Evolutionary conservation across 176 grass and related monocot genomes (phyloP), one percentile per base, ranked within the genome.

Genomic region (Microstegium vimineum): DNA sequence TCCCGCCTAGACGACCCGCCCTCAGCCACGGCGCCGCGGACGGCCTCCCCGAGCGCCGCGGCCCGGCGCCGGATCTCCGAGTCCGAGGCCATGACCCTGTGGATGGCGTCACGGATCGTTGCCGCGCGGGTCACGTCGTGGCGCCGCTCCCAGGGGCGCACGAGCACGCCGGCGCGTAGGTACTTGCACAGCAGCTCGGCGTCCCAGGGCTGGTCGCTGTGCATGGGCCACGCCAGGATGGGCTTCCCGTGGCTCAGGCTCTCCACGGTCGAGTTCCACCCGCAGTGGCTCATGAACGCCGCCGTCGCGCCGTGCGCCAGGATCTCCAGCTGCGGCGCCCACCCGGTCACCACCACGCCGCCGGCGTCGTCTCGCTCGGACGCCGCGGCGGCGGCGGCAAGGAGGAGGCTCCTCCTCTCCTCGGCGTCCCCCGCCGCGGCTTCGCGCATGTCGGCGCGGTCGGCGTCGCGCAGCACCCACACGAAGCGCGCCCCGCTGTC

Each of bases 241-340:
- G 88, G 78, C 68, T 91, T 87, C 5, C 90, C 90, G 2, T 73
- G 72, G 81, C 94, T 88, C 25, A 93, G 62, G 40, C 86, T 86
- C 76, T 97, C 94, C 64, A 93, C 63, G 30, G 82, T 89, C 2
- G 91, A 97, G 87, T 97, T 94, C 94, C 94, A 94, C 17, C 94
- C 91, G 80, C 94, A 91, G 81, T 97, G 94, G 47, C 91, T 94
- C 84, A 94, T 46, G 89, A 97, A 97, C 16, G 84, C 75, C 85
- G 76, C 81, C 70, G 94, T 78, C 54, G 94, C 63, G 69, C 60
- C 54, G 80, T 90, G 94, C 10, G 91, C 71, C 7, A 97, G 78
- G 36, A 97, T 90, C 78, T 94, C 91, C 74, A 90, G 72, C 87
- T 94, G 94, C 40, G 94, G 94, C 27, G 91, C 91, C 94, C 94